Base-by-base conservation (phyloP, 768 basidiomycete species). In the Hortiboletus flavorubellus region DNA sequence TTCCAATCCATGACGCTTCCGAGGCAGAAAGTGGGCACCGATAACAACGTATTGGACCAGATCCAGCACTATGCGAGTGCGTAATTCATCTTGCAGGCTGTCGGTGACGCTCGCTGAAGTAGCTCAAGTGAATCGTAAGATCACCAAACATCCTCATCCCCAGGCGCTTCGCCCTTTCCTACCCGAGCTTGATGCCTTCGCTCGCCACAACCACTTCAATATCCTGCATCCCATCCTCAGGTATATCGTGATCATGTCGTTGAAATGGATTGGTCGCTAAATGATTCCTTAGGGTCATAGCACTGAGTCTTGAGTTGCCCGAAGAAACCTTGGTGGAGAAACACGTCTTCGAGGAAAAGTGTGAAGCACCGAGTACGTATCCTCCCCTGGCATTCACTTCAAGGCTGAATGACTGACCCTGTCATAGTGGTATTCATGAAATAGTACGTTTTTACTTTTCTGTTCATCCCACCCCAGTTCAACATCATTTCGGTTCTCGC, bases 361-460 rank as follows among this genome's bases (percentile, higher is more conserved):
- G 76, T 7, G 75, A 76, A 57, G 73, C 75, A 2, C 72, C 70
- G 33, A 67, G 77, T 77, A 50, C 31, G 66, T 64, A 18, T 16
- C 23, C 48, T 46, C 26, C 26, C 26, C 26, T 26, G 26, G 26
- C 26, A 26, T 45, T 6, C 14, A 11, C 8, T 38, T 29, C 49
- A 42, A 10, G 8, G 12, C 39, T 34, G 16, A 5, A 26, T 26
- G 14, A 31, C 47, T 30, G 14, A 51, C 21, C 12, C 7, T 33
- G 26, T 18, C 35, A 39, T 49, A 84, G 84, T 80, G 9, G 73
- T 84, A 35, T 82, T 80, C 67, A 84, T 85, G 81, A 83, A 85
- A 70, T 86, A 85, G 82, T 82, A 54, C 42, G 78, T 35, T 5
- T 8, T 21, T n/a, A 2, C 23, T 14, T 33, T 14, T 16, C 18